Evolutionary conservation across 2,329 filamentous ascomycete genomes (phyloP), one percentile per base, ranked within the genome.

Genomic region (Fusarium irregulare): DNA sequence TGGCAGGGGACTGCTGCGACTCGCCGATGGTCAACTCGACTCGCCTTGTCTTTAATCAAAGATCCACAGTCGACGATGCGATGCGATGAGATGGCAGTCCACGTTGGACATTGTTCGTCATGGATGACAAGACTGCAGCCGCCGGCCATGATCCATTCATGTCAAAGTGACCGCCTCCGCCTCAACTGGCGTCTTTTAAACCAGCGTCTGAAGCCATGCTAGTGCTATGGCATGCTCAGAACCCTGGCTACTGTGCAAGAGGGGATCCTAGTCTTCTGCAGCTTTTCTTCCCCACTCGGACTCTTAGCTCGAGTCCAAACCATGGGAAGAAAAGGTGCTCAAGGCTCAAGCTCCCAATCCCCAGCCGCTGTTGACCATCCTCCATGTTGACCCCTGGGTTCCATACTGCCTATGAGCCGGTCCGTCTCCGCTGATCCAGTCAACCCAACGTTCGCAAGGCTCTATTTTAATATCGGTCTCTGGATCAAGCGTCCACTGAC

Each of bases 381-480:
- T 60, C 68, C 58, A 56, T 64, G 41, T 45, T 40, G 65, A 54
- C 72, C 72, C 72, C 70, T 73, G 64, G 66, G 54, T 69, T 58
- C 60, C 51, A 68, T 69, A 44, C 53, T 72, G 61, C 66, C 62
- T 70, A 70, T 70, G 70, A 74, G 70, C 73, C 65, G 67, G 70
- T 72, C 71, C 63, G 70, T 69, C 72, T 75, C 73, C 69, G 74
- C 72, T 76, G 73, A 75, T 75, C 73, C 73, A 75, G 75, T 66
- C 64, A 69, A 73, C 70, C 72, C 65, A 76, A 71, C 73, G 69
- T 73, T 69, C 68, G 68, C 71, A 76, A 70, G 64, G 74, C 76
- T 78, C 80, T 83, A 81, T 83, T 83, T 82, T 83, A 80, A 83
- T 81, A 81, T 79, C 42, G 77, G 74, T 67, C 73, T 77, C 68